Evolutionary conservation across 495 filamentous ascomycete genomes (phyloP), one percentile per base, ranked within the genome.

Genomic region (Penicillium psychrofluorescens): DNA sequence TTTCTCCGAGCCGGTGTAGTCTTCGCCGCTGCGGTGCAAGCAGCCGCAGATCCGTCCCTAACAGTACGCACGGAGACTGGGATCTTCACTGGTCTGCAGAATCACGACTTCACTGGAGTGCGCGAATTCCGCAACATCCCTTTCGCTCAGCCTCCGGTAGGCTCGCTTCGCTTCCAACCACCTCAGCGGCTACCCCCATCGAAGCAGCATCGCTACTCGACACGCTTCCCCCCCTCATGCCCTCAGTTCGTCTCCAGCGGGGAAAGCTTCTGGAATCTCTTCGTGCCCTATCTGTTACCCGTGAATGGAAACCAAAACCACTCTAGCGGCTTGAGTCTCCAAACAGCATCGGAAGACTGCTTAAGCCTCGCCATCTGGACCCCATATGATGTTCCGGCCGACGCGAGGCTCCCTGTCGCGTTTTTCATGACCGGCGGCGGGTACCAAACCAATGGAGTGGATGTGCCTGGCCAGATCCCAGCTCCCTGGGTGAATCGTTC

Each of bases 341-440:
- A 38, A 36, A 38, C 16, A 8, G 35, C 30, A 22, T 46, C 44
- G 8, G 77, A 81, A 46, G 72, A 77, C 51, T 78, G 76, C 42
- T 56, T 79, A 27, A 64, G 57, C 29, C 58, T 78, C 28, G 63
- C 66, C 10, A 58, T 79, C 28, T 77, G 72, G 71, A 61, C 70
- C 2, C 52, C 55, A n/a, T 44, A 40, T 28, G 41, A 40, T 6
- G 32, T 34, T 16, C 41, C 45, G 4, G 8, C 16, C 8, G 29
- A 44, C 11, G 37, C 44, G 14, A 50, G 46, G 9, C 32, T 53
- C 1, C 50, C 50, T 8, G 50, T 53, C 12, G 15, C 42, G 11
- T 39, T 49, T 29, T 49, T 44, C 29, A 40, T 54, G 34, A 45
- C 43, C 12, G 46, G 51, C 10, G 46, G 46, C 1, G 51, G 44